Base-by-base conservation (phyloP, 257 asterid genomes). In the Craterostigma plantagineum region DNA sequence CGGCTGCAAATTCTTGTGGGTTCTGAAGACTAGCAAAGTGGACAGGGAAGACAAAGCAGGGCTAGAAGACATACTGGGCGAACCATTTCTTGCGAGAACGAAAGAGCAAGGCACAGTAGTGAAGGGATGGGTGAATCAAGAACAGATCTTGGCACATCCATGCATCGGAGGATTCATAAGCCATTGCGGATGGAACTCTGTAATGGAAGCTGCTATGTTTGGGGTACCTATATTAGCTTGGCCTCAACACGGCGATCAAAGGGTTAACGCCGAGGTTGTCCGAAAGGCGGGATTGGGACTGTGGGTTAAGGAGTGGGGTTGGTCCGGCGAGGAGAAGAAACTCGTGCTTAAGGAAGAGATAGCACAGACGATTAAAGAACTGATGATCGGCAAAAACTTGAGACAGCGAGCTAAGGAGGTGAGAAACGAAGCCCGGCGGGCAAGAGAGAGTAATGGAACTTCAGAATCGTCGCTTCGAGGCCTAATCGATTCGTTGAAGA, bases 171-270 rank as follows among this genome's bases (percentile, higher is more conserved):
- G 67, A 11, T 70, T 65, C 9, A 48, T 70, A 10, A 65, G 63
- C 56, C 77, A 65, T 0, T 62, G 73, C 12, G 77, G 72, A 10
- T 70, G 73, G 77, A 66, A 70, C 10, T 70, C 73, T 0, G 65
- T 65, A 40, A 49, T 52, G 7, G 77, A 69, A 36, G 73, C 77
- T 4, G 67, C 67, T 2, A 49, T 46, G 13, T 3, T 54, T 10
- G 73, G 77, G 43, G 73, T 65, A 50, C 73, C 70, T n/a, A 18
- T 69, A 9, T 15, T 70, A 56, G 70, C 61, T 11, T 70, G 77
- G 77, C 70, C 77, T 14, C 55, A 40, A 52, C 61, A 55, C 5
- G 75, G 77, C 1, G 77, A 69, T 48, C 73, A 65, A 55, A 34
- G 40, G 23, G 49, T 62, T 33, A 62, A 58, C 11, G 67, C 67